phyloP scores from a whole-genome alignment of 2,329 filamentous ascomycete genomes.

The Tolypocladium amazonense region DNA sequence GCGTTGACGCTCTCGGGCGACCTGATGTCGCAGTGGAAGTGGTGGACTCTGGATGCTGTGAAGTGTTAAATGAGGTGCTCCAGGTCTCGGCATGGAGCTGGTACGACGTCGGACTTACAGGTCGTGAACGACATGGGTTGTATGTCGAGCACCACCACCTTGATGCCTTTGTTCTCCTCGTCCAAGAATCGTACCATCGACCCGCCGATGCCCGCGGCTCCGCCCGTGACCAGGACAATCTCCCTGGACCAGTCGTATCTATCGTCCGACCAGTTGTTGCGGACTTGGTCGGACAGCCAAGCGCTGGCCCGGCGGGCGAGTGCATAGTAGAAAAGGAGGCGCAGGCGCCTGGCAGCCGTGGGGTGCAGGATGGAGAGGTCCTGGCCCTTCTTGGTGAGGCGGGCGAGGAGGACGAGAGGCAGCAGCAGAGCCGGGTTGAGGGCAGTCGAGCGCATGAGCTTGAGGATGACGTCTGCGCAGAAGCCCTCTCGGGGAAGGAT shows the following conservation, averaged over 20 bases:
- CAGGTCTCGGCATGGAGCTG: neutral
- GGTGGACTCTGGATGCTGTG: constrained; percentile 43
- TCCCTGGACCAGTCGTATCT: constrained; percentile 57
- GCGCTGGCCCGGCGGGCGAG: constrained; percentile 15
- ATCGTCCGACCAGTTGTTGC: constrained; percentile 25
- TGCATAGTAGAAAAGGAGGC: constrained; percentile 18
- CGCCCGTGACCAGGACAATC: constrained; percentile 65
- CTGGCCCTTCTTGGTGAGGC: constrained; percentile 52
- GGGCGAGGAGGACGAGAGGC: constrained; percentile 50
- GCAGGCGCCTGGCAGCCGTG: constrained; percentile 37
- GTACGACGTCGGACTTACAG: constrained; percentile 22
- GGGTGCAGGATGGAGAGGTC: constrained; percentile 42
- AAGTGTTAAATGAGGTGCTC: neutral
- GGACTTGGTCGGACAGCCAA: constrained; percentile 21
- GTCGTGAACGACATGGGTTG: constrained; percentile 46
- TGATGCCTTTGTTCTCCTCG: constrained; percentile 49
- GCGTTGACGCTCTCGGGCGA: constrained; percentile 40
- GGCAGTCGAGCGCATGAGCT: constrained; percentile 46
- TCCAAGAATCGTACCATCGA: constrained; percentile 55
- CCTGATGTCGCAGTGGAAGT: constrained; percentile 61
- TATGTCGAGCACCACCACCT: constrained; percentile 63
- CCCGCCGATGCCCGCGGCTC: constrained; percentile 62
- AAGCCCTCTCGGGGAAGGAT: constrained; percentile 47
- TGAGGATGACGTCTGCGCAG: constrained; percentile 47
- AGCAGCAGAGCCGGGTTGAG: constrained; percentile 56